phyloP scores from a whole-genome alignment of 1,139 yeast genomes.

The Zygosaccharomyces sapae region DNA sequence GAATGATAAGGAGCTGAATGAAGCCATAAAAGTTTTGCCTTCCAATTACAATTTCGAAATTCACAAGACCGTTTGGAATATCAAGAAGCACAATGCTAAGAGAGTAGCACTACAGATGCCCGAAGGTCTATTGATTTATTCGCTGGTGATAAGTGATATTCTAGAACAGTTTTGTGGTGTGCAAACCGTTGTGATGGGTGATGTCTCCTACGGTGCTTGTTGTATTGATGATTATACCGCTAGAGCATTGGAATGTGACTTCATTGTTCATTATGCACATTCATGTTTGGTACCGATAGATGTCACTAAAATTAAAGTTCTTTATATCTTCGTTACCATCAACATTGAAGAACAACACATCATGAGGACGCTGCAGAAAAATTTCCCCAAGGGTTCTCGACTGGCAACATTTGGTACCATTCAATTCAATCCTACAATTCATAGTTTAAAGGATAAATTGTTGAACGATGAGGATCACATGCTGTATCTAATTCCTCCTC shows the following conservation, averaged over 20 bases:
- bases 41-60: slow-evolving; percentile 91
- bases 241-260: slow-evolving; percentile 85
- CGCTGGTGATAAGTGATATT: slow-evolving; percentile 83
- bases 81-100: slow-evolving; percentile 65
- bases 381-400: slow-evolving; percentile 59
- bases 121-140: slow-evolving; percentile 85
- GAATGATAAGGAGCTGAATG: slow-evolving; percentile 71
- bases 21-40: slow-evolving; percentile 77
- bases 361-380: slow-evolving; percentile 65
- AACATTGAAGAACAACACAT: slow-evolving; percentile 81
- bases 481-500: slow-evolving; percentile 75
- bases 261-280: slow-evolving; percentile 94
- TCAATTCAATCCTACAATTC: slow-evolving; percentile 93
- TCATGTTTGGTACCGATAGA: slow-evolving; percentile 96
- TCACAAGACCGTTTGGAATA: slow-evolving; percentile 93
- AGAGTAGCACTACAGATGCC: slow-evolving; percentile 96
- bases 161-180: slow-evolving; percentile 84
- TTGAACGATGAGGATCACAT: slow-evolving; percentile 47
- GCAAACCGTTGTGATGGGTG: slow-evolving; percentile 95
- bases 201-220: slow-evolving; percentile 97
- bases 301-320: slow-evolving; percentile 79
- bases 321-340: slow-evolving; percentile 93
- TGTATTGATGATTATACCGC: slow-evolving; percentile 98
- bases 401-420: slow-evolving; percentile 89
- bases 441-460: slow-evolving; percentile 62